These are phyloP conservation scores for Adansonia madagascariensis DNA, from an alignment of 441 rosid species.

Conservation along the genomic window DNA sequence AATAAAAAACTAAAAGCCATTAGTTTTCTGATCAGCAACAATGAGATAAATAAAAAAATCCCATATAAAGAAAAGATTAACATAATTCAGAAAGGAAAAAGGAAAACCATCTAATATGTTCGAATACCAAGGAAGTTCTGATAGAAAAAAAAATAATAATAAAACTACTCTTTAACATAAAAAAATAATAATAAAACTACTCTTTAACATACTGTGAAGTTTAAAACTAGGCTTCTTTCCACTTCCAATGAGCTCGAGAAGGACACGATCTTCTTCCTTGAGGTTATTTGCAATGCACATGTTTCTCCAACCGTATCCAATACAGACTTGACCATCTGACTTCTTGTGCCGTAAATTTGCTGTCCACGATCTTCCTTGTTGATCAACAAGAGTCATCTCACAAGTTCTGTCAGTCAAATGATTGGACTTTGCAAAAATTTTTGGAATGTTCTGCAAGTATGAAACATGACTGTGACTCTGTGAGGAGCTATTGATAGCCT, in stretches of 20 bases:
- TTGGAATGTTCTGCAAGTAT: conserved; percentile 8
- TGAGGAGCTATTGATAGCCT: not conserved
- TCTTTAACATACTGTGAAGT: not conserved
- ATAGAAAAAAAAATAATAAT: too few species aligned
- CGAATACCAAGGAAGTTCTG: too few species aligned
- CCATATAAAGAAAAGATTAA: not conserved
- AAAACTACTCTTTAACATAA: too few species aligned
- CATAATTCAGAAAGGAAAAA: too few species aligned
- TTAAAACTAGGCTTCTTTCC: not conserved
- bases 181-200: too few species aligned
- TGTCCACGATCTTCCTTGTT: conserved; percentile 8
- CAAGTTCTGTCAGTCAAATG: not conserved
- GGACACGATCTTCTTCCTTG: not conserved
- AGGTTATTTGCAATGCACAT: conserved; percentile 14
- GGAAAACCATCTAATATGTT: too few species aligned
- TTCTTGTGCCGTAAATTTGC: not conserved
- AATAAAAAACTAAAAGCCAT: not conserved
- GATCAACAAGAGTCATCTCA: conserved; percentile 10
- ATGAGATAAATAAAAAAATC: not conserved
- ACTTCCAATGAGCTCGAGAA: conserved; percentile 1
- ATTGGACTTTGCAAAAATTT: conserved; percentile 8
- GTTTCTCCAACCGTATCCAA: conserved; percentile 10
- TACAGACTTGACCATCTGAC: conserved; percentile 1
- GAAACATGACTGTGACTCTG: not conserved
- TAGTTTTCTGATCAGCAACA: not conserved